Evolutionary conservation across 129 eudicot species (phyloP).

Genomic region (Dittrichia graveolens): DNA sequence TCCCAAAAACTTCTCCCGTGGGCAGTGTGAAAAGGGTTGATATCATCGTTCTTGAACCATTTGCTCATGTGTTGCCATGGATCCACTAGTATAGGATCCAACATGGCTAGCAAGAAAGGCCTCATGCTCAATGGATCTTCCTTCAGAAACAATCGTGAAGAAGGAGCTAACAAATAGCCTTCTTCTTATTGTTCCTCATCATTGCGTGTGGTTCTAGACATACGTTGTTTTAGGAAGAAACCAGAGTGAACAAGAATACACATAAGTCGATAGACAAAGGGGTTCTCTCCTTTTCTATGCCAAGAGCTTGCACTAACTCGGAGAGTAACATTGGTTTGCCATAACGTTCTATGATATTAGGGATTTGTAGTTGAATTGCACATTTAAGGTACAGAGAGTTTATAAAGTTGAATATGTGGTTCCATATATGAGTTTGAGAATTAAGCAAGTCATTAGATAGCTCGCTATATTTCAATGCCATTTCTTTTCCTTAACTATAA

Average conservation of each 20-base stretch:
- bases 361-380: background rate
- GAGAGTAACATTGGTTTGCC: slow-evolving; percentile 6
- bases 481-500: background rate
- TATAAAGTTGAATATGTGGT: background rate
- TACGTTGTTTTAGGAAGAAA: background rate
- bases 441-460: background rate
- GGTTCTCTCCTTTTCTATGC: background rate
- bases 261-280: slow-evolving; percentile 9
- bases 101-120: slow-evolving; percentile 15
- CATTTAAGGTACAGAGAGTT: slow-evolving; percentile 7
- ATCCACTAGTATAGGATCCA: slow-evolving; percentile 19
- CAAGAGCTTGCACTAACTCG: background rate
- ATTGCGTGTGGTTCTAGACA: background rate
- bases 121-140: slow-evolving; percentile 24
- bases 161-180: slow-evolving; percentile 29
- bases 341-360: background rate
- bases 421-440: slow-evolving; percentile 3
- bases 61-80: slow-evolving; percentile 22
- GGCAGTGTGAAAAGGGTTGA: slow-evolving; percentile 12
- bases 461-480: background rate
- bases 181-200: background rate
- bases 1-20: slow-evolving; percentile 10
- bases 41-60: slow-evolving; percentile 29
- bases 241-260: slow-evolving; percentile 1
- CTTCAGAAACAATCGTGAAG: slow-evolving; percentile 34